phyloP scores from a whole-genome alignment of 352 stramenopile species.

The Phytophthora cactorum region DNA sequence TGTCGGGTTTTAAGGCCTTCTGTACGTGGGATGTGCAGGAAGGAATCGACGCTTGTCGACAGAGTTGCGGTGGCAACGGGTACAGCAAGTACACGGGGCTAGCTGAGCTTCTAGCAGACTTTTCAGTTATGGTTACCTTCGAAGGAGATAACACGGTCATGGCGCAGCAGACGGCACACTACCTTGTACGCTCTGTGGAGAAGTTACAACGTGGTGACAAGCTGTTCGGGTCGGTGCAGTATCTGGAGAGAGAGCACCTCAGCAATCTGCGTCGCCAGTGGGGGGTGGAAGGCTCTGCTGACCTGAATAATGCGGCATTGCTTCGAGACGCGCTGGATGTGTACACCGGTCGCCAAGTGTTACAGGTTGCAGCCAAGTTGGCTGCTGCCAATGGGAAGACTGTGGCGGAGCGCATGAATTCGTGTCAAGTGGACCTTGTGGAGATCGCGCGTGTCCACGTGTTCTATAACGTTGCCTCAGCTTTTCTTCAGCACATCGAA shows the following conservation, averaged over 20 bases:
- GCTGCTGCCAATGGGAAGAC: slow-evolving; percentile 32
- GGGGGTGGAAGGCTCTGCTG: slow-evolving; percentile 31
- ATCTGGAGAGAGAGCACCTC: slow-evolving; percentile 51
- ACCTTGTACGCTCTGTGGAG: slow-evolving; percentile 72
- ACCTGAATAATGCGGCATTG: slow-evolving; percentile 42
- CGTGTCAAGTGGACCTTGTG: slow-evolving; percentile 81
- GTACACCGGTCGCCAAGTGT: slow-evolving; percentile 60
- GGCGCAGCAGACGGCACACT: slow-evolving; percentile 91
- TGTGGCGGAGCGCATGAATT: slow-evolving; percentile 55
- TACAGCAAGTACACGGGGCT: slow-evolving; percentile 93
- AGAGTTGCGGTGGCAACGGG: slow-evolving; percentile 95
- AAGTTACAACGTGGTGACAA: slow-evolving; percentile 50
- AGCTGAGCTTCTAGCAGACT: slow-evolving; percentile 91
- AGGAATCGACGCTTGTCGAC: slow-evolving; percentile 95
- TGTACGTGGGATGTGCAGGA: slow-evolving; percentile 87
- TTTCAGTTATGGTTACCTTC: slow-evolving; percentile 96
- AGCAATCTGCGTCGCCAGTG: slow-evolving; percentile 32
- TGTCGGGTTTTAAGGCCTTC: slow-evolving; percentile 95
- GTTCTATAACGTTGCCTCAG: slow-evolving; percentile 73
- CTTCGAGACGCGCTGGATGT: slow-evolving; percentile 55
- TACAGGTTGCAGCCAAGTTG: slow-evolving; percentile 47
- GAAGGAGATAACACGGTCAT: slow-evolving; percentile 98
- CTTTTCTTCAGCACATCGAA: slow-evolving; percentile 64
- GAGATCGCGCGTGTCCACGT: slow-evolving; percentile 75
- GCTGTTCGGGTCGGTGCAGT: slow-evolving; percentile 67